Evolutionary conservation across 169 alveolate species (phyloP).

Genomic region (Plasmodium knowlesi): DNA sequence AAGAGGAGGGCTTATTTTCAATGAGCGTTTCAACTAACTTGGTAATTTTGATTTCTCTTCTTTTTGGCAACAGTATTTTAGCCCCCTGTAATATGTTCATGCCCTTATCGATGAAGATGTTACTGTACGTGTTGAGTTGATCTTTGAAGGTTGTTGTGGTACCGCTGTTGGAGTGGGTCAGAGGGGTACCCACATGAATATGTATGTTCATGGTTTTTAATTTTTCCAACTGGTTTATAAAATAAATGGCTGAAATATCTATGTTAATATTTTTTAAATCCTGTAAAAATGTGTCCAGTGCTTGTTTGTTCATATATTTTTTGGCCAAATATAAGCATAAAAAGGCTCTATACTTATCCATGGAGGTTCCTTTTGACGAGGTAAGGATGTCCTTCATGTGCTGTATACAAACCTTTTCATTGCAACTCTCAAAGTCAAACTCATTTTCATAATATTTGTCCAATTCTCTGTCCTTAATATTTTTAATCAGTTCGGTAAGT

Average conservation of each 20-base stretch:
- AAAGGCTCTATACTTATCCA: constrained; percentile 82
- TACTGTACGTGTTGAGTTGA: constrained; percentile 81
- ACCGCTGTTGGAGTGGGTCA: constrained; percentile 53
- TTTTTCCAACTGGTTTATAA: constrained; percentile 76
- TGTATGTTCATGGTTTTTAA: constrained; percentile 78
- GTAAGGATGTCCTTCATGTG: constrained; percentile 80
- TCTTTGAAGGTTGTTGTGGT: constrained; percentile 74
- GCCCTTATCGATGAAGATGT: constrained; percentile 84
- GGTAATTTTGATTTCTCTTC: constrained; percentile 82
- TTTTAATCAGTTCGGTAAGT: constrained; percentile 87
- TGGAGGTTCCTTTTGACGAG: constrained; percentile 73
- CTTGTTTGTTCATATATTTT: constrained; percentile 48
- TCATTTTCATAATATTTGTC: constrained; percentile 86
- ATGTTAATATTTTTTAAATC: constrained; percentile 73
- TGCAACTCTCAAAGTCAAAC: constrained; percentile 80
- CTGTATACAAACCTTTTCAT: constrained; percentile 80
- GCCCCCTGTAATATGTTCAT: constrained; percentile 78
- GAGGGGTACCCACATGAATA: constrained; percentile 64
- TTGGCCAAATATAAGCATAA: constrained; percentile 77
- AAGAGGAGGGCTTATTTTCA: constrained; percentile 77
- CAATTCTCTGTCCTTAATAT: constrained; percentile 85
- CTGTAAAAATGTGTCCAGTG: constrained; percentile 76
- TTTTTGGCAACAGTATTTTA: constrained; percentile 78
- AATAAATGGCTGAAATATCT: constrained; percentile 56
- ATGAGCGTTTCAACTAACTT: constrained; percentile 82